Evolutionary conservation across 2,329 filamentous ascomycete species (phyloP), one percentile per base, ranked within the genome.

Genomic region (Talaromyces pinophilus): DNA sequence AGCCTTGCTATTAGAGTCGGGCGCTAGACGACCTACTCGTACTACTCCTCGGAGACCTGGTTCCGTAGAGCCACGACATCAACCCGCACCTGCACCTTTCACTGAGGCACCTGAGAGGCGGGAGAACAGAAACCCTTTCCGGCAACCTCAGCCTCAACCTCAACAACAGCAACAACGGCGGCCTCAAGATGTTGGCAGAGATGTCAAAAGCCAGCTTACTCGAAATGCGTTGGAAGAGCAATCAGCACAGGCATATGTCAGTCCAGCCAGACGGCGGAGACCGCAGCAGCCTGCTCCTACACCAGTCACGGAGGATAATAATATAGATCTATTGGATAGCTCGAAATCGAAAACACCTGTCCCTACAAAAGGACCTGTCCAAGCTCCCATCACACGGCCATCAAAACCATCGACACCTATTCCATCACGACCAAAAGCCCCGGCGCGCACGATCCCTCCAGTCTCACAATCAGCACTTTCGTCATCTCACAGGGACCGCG

Each of bases 181-280:
- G 17, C 66, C 62, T 10, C 62, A 61, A 28, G 50, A 64, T 13
- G 48, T 75, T 72, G 65, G 77, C 67, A 64, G 73, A 46, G 85
- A 87, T 69, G 83, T 84, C 10, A 85, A 83, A 69, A 81, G 85
- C 8, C 88, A 90, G 64, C 82, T 97, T 13, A 91, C 85, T 67
- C 88, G 90, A 70, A 86, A 92, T 73, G 86, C 87, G 0, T 84
- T 90, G 11, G 93, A 97, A 74, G 90, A 96, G 69, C 89, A 97
- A 76, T 89, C 87, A 59, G 86, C 91, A 15, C 88, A 96, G 71
- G 91, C 90, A 35, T 97, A 98, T 76, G 85, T 97, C 65, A 97
- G 93, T 75, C 92, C 93, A 59, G 91, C 91, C 25, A 86, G 93
- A 71, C 87, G 93, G 73, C 94, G 90, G 76, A 78, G 87, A 10